A percentile compares a stretch with the other conserved stretches of the same genome.
Conservation (phyloP, 2,329 filamentous ascomycete genomes). For the Annulohypoxylon truncatum region DNA sequence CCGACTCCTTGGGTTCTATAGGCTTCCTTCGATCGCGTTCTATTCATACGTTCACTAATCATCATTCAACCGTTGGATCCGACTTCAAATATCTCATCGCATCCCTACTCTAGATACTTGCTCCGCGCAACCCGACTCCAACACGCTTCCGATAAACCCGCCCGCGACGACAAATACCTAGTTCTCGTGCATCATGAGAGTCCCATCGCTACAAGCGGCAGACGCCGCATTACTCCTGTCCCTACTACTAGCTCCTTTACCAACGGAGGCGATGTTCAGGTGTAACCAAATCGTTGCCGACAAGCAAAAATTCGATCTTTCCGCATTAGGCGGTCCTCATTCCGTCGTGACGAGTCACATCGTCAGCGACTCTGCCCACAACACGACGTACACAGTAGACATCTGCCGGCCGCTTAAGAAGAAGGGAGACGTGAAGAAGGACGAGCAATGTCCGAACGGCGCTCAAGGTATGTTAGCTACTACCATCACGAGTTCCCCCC, state of each 20-base stretch:
- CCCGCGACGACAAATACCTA: slow-evolving; percentile 21
- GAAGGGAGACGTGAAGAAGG: slow-evolving; percentile 64
- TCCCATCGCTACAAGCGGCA: slow-evolving; percentile 51
- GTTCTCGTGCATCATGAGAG: slow-evolving; percentile 53
- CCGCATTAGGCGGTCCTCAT: slow-evolving; percentile 73
- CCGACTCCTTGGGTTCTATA: not conserved
- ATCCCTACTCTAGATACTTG: not conserved
- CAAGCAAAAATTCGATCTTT: slow-evolving; percentile 72
- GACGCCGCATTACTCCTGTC: slow-evolving; percentile 54
- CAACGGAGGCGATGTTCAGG: slow-evolving; percentile 63
- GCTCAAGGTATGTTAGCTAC: slow-evolving; percentile 68
- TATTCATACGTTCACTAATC: slow-evolving; percentile 19
- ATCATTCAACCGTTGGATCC: slow-evolving; percentile 6
- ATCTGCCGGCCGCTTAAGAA: slow-evolving; percentile 76
- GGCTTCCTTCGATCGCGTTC: slow-evolving; percentile 6
- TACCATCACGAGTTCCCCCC: not conserved
- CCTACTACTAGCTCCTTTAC: slow-evolving; percentile 51
- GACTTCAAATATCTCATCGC: not conserved
- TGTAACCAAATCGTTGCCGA: slow-evolving; percentile 73
- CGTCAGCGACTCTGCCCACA: slow-evolving; percentile 66
- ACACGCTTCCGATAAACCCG: slow-evolving; percentile 22
- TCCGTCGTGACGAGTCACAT: slow-evolving; percentile 71
- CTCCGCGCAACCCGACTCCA: not conserved
- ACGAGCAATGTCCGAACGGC: slow-evolving; percentile 74
- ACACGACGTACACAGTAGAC: slow-evolving; percentile 85